A percentile compares a stretch with the other conserved stretches of the same genome.
These are phyloP conservation scores for Fusarium lateritium DNA, from an alignment of 2,329 filamentous ascomycete genomes.

Conservation along the genomic window DNA sequence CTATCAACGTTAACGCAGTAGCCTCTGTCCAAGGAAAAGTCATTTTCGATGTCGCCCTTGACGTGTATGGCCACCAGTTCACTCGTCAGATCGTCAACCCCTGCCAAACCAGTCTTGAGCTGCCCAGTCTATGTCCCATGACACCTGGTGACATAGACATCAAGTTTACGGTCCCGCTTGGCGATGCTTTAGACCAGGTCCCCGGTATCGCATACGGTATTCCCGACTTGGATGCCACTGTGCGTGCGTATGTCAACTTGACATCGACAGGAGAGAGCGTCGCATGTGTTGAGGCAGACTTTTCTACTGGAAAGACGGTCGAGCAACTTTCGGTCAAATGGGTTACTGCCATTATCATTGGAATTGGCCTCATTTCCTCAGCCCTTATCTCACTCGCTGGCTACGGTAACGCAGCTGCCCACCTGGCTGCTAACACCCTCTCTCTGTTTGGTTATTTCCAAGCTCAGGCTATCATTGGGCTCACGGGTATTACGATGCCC, in stretches of 20 bases:
- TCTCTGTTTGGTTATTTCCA: conserved; percentile 96
- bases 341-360: conserved; percentile 89
- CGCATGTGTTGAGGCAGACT: conserved; percentile 87
- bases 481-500: conserved; percentile 84
- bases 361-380: conserved; percentile 85
- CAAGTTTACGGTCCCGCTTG: conserved; percentile 75
- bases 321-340: conserved; percentile 90
- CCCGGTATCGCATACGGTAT: conserved; percentile 90
- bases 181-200: conserved; percentile 72
- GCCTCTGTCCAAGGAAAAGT: conserved; percentile 87
- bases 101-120: conserved; percentile 70
- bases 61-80: conserved; percentile 86
- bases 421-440: conserved; percentile 92
- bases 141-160: conserved; percentile 84
- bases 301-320: conserved; percentile 94
- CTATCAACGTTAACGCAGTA: conserved; percentile 82
- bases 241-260: conserved; percentile 84
- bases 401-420: conserved; percentile 93
- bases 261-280: conserved; percentile 73
- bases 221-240: conserved; percentile 89
- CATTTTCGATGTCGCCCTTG: conserved; percentile 79
- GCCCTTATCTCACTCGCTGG: conserved; percentile 91
- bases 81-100: conserved; percentile 79
- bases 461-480: conserved; percentile 89
- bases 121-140: conserved; percentile 91